A percentile compares a stretch with the other conserved stretches of the same genome.
These are phyloP conservation scores for Aquilaria yunnanensis DNA, from an alignment of 345 rosid species.

Conservation along the genomic window DNA sequence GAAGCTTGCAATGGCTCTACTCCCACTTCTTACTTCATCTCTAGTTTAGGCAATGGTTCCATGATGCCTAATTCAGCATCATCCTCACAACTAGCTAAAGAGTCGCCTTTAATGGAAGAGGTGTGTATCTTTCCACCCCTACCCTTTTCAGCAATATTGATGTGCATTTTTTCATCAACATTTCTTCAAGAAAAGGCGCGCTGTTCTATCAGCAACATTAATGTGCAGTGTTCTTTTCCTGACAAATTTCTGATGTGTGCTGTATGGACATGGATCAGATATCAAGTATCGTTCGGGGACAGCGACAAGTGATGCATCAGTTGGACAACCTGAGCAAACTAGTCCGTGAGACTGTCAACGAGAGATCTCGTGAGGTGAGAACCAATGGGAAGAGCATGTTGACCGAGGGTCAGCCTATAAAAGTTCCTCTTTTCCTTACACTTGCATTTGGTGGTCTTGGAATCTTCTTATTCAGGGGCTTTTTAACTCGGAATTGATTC, in stretches of 20 bases:
- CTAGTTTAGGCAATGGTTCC: slow-evolving; percentile 77
- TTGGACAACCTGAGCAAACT: slow-evolving; percentile 61
- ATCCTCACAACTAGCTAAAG: slow-evolving; percentile 64
- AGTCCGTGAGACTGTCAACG: slow-evolving; percentile 40
- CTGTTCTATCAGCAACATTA: neutral
- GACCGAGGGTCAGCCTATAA: slow-evolving; percentile 29
- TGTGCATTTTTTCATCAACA: too few species aligned
- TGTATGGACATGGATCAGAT: slow-evolving; percentile 34
- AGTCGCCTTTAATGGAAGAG: slow-evolving; percentile 77
- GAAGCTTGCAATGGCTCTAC: slow-evolving; percentile 77
- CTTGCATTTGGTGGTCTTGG: slow-evolving; percentile 68
- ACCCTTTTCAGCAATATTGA: too few species aligned
- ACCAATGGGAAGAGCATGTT: slow-evolving; percentile 23
- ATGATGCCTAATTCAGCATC: slow-evolving; percentile 65
- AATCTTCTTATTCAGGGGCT: slow-evolving; percentile 41
- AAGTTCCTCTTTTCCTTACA: slow-evolving; percentile 45
- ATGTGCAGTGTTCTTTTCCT: neutral
- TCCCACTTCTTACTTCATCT: slow-evolving; percentile 76
- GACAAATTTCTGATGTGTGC: slow-evolving; percentile 12
- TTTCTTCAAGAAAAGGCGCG: neutral
- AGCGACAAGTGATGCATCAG: slow-evolving; percentile 74
- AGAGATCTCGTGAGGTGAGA: slow-evolving; percentile 33
- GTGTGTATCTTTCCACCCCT: slow-evolving; percentile 22
- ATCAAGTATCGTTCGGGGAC: slow-evolving; percentile 52
- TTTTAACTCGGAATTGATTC: slow-evolving; percentile 36